phyloP scores from a whole-genome alignment of 768 basidiomycete genomes.

The Leccinum truebloodii region DNA sequence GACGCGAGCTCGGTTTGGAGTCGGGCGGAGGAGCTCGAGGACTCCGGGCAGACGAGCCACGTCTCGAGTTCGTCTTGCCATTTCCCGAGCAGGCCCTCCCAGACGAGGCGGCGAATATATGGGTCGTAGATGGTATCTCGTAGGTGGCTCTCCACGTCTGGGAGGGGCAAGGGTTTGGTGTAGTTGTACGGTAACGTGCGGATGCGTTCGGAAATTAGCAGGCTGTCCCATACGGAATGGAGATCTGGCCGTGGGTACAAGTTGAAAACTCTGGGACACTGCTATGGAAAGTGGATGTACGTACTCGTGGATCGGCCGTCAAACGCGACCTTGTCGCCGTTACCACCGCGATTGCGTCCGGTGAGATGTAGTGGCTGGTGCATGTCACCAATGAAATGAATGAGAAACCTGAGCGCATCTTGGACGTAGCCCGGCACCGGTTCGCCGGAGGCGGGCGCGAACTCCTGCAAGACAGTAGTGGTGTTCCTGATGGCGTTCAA shows the following conservation, averaged over 20 bases:
- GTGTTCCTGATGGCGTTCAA: slow-evolving; percentile 79
- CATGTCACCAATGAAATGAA: slow-evolving; percentile 93
- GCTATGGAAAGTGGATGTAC: slow-evolving; percentile 26
- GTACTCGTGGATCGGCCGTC: slow-evolving; percentile 70
- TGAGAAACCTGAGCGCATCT: slow-evolving; percentile 88
- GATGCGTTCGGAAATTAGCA: slow-evolving; percentile 81
- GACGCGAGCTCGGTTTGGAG: slow-evolving; percentile 7
- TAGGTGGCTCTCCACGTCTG: slow-evolving; percentile 63
- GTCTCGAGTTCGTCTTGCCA: slow-evolving; percentile 58
- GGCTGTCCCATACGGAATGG: slow-evolving; percentile 85
- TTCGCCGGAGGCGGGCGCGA: slow-evolving; percentile 31
- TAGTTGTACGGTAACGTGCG: slow-evolving; percentile 78
- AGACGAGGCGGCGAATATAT: slow-evolving; percentile 82
- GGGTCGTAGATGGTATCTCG: slow-evolving; percentile 85
- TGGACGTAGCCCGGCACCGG: slow-evolving; percentile 45
- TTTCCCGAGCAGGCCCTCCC: slow-evolving; percentile 75
- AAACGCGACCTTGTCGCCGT: slow-evolving; percentile 73
- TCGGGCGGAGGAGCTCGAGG: slow-evolving; percentile 5
- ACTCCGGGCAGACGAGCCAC: slow-evolving; percentile 70
- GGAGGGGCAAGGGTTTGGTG: slow-evolving; percentile 65
- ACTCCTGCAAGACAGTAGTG: slow-evolving; percentile 59
- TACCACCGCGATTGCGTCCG: slow-evolving; percentile 89
- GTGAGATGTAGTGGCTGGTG: slow-evolving; percentile 94
- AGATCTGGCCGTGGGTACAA: slow-evolving; percentile 50
- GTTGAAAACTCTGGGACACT: neutral